Conservation (phyloP, 305 asterid genomes). For the Fraxinus ornus region DNA sequence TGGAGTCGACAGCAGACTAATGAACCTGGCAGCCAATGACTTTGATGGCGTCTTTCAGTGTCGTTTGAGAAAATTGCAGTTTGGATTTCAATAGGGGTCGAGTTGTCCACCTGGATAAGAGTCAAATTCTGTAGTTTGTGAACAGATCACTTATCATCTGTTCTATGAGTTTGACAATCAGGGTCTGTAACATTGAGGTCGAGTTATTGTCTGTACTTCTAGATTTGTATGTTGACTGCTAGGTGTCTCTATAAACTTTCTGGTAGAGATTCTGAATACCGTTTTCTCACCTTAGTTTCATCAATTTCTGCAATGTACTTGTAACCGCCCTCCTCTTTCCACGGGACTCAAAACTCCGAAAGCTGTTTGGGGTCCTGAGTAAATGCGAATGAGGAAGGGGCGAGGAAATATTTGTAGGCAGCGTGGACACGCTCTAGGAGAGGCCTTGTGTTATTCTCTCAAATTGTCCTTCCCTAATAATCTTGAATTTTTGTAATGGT, state of each 20-base stretch:
- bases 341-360: too few species aligned
- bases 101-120: neutral
- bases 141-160: neutral
- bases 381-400: too few species aligned
- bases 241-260: neutral
- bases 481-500: neutral
- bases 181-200: neutral
- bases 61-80: neutral
- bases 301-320: neutral
- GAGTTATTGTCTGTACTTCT: neutral
- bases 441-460: too few species aligned
- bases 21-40: constrained; percentile 48
- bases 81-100: neutral
- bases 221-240: neutral
- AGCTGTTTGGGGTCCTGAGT: too few species aligned
- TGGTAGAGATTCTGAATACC: neutral
- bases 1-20: constrained; percentile 66
- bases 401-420: too few species aligned
- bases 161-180: neutral
- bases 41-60: neutral
- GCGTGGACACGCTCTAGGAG: too few species aligned
- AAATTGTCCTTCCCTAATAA: too few species aligned
- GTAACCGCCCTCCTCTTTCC: neutral
- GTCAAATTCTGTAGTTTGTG: neutral
- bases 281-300: neutral